Evolutionary conservation across 140 eudicot species (phyloP).

Genomic region (Anethum foeniculum): DNA sequence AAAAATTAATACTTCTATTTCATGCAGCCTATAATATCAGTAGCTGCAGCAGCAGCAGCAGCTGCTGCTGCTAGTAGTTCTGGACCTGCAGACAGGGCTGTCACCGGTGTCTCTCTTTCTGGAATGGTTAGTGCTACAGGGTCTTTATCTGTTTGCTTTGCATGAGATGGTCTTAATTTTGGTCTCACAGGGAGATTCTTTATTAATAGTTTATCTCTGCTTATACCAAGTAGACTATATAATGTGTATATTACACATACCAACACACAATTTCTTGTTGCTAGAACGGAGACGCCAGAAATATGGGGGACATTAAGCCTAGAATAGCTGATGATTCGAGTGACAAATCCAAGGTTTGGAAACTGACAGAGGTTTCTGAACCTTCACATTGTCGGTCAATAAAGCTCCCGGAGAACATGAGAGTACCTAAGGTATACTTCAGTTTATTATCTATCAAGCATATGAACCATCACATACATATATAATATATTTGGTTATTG

Average conservation of each 20-base stretch:
- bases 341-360: conserved; percentile 90
- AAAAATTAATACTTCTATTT: background rate
- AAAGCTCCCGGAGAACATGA: conserved; percentile 79
- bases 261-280: conserved; percentile 11
- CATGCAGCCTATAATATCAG: conserved; percentile 54
- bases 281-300: conserved; percentile 74
- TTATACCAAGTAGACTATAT: background rate
- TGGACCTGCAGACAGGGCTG: conserved; percentile 58
- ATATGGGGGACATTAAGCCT: conserved; percentile 66
- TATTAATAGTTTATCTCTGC: background rate
- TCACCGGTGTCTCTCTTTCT: conserved; percentile 48
- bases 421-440: conserved; percentile 61
- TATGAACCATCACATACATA: background rate
- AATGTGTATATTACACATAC: background rate
- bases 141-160: conserved; percentile 8
- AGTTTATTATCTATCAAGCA: background rate
- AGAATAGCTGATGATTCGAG: conserved; percentile 61
- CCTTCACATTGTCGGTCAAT: conserved; percentile 72
- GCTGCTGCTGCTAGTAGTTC: conserved; percentile 35
- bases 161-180: background rate
- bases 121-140: conserved; percentile 44
- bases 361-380: conserved; percentile 63
- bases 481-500: background rate
- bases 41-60: conserved; percentile 45
- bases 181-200: background rate